Evolutionary conservation across 176 grass and related monocot genomes (phyloP).

Genomic region (Ensete glaucum): DNA sequence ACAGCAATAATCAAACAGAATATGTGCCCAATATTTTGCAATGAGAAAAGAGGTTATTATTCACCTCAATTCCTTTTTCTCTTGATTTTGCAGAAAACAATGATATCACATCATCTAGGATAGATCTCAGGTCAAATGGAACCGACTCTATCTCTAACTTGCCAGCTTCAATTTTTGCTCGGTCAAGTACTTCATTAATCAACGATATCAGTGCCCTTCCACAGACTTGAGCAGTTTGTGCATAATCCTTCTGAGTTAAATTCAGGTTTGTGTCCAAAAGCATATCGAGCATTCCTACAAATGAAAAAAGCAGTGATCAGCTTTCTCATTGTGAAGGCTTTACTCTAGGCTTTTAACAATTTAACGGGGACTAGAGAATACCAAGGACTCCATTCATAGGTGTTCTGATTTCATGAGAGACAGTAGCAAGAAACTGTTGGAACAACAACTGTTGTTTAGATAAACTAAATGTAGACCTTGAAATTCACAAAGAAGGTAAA

Average conservation of each 20-base stretch:
- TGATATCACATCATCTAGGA: conserved; percentile 82
- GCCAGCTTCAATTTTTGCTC: conserved; percentile 90
- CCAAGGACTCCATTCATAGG: conserved; percentile 98
- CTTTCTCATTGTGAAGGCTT: not conserved
- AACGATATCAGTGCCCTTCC: conserved; percentile 86
- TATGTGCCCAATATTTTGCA: not conserved
- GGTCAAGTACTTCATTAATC: conserved; percentile 95
- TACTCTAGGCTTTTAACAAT: not conserved
- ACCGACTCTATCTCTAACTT: conserved; percentile 78
- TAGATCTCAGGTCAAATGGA: conserved; percentile 72
- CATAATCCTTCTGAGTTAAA: conserved; percentile 75
- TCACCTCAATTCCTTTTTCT: conserved; percentile 83
- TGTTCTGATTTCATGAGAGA: conserved; percentile 99
- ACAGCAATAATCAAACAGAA: not conserved
- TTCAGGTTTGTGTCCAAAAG: conserved; percentile 73
- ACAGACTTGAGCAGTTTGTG: conserved; percentile 85
- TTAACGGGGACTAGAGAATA: conserved; percentile 22
- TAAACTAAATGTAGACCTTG: conserved; percentile 3
- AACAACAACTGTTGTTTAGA: conserved; percentile 18
- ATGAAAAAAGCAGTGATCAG: conserved; percentile 4
- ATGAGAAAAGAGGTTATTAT: not conserved
- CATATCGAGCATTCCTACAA: conserved; percentile 94
- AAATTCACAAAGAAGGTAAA: not conserved
- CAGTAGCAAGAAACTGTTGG: conserved; percentile 92
- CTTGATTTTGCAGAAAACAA: conserved; percentile 74